These are phyloP conservation scores for Conringia planisiliqua DNA, from an alignment of 345 rosid genomes.

Conservation along the genomic window DNA sequence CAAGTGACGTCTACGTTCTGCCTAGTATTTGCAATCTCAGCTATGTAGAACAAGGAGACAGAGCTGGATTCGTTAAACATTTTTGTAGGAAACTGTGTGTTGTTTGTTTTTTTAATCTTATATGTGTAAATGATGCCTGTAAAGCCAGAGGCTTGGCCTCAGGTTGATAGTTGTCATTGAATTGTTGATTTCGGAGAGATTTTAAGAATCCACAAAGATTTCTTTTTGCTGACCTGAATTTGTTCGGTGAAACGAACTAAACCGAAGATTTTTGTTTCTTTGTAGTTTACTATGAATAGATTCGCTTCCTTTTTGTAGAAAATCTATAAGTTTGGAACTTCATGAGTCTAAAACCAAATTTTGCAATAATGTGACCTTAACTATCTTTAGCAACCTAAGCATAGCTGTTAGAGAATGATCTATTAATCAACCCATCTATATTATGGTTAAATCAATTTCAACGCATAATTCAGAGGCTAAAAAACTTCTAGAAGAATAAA, in stretches of 20 bases:
- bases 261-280: slow-evolving; percentile 10
- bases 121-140: neutral
- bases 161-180: neutral
- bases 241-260: slow-evolving; percentile 27
- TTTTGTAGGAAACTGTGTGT: neutral
- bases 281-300: slow-evolving; percentile 25
- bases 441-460: neutral
- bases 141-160: slow-evolving; percentile 1
- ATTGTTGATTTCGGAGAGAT: neutral
- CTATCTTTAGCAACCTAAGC: slow-evolving; percentile 26
- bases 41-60: slow-evolving; percentile 45
- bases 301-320: neutral
- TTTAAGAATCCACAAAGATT: neutral
- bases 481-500: neutral
- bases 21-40: slow-evolving; percentile 35
- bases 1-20: slow-evolving; percentile 53
- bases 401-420: neutral
- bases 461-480: neutral
- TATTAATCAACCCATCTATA: neutral
- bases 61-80: slow-evolving; percentile 36
- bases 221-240: neutral
- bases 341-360: neutral
- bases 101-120: slow-evolving; percentile 7
- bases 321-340: slow-evolving; percentile 23
- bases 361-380: slow-evolving; percentile 6